Base-by-base conservation (phyloP, 2,329 filamentous ascomycete genomes). In the Aspergillus sp. region DNA sequence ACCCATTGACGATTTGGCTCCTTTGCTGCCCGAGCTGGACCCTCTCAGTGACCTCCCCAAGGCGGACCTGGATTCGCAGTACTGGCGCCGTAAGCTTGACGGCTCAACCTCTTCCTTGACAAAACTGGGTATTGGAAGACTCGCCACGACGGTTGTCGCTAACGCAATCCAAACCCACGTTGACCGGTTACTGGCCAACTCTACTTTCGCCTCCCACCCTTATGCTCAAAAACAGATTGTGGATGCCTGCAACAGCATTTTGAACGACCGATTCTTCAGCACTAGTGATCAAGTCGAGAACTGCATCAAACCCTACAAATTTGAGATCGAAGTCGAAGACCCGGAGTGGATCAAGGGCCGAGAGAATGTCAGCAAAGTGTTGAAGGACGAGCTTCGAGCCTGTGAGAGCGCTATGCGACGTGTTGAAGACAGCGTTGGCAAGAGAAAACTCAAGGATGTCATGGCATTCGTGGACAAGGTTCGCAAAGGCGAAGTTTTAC, bases 231-330 rank as follows among this genome's bases (percentile, higher is more conserved):
- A 95, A 74, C 91, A 92, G n/a, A 98, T 99, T 65, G 90, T 87
- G 52, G 92, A 97, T 67, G 93, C 95, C 1, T 92, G 92, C 1
- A 90, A 91, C 0, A 90, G 87, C 26, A 98, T 99, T 55, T 80
- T 99, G 12, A 95, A 95, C 65, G 95, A 99, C 70, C 85, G 94
- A 14, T 96, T 96, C 64, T 98, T 97, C 78, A 95, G 94, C 76
- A 99, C 96, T 1, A 95, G 91, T 63, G 96, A 99, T 70, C 95
- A 98, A 77, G 91, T 99, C 1, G 95, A 99, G 76, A 98, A 98
- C 73, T 99, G 94, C 73, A 96, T 99, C 77, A 99, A 99, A 76
- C 95, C 96, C 0, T 99, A 94, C 81, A 99, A 99, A 74, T 98
- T 94, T 67, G 92, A 97, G 63, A 96, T 99, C 59, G 95, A 99